Evolutionary conservation across 2,329 filamentous ascomycete genomes (phyloP).

Genomic region (Neofusicoccum umdonicola): DNA sequence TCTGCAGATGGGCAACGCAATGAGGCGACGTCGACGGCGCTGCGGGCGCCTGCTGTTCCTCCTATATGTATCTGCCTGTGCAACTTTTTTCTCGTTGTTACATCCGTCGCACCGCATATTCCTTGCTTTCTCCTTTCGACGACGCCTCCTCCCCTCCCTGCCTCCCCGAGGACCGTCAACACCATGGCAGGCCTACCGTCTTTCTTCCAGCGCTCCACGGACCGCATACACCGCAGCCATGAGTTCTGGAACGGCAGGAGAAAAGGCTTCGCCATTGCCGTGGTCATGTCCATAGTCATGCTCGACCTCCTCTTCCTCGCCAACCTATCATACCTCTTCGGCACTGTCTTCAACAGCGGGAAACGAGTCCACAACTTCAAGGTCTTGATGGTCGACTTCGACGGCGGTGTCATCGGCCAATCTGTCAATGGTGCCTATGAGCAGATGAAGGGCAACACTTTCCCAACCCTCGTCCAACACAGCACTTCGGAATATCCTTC

Average conservation of each 20-base stretch:
- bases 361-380: conserved; percentile 34
- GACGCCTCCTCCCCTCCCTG: not conserved
- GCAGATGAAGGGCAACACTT: conserved; percentile 26
- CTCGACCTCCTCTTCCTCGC: conserved; percentile 39
- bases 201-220: conserved; percentile 5
- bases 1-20: not conserved
- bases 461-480: conserved; percentile 34
- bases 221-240: conserved; percentile 10
- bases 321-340: conserved; percentile 39
- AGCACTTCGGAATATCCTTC: conserved; percentile 27
- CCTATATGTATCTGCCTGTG: not conserved
- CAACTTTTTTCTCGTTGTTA: not conserved
- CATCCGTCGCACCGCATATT: not conserved
- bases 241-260: conserved; percentile 9
- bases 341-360: conserved; percentile 35
- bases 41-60: not conserved
- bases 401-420: conserved; percentile 34
- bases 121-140: not conserved
- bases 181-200: not conserved
- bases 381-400: conserved; percentile 40
- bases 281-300: not conserved
- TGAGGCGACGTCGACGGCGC: not conserved
- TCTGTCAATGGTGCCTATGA: conserved; percentile 34
- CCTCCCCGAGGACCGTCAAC: not conserved
- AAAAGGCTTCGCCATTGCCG: conserved; percentile 3